Evolutionary conservation across 495 filamentous ascomycete genomes (phyloP).

Genomic region (Aspergillus wentii): DNA sequence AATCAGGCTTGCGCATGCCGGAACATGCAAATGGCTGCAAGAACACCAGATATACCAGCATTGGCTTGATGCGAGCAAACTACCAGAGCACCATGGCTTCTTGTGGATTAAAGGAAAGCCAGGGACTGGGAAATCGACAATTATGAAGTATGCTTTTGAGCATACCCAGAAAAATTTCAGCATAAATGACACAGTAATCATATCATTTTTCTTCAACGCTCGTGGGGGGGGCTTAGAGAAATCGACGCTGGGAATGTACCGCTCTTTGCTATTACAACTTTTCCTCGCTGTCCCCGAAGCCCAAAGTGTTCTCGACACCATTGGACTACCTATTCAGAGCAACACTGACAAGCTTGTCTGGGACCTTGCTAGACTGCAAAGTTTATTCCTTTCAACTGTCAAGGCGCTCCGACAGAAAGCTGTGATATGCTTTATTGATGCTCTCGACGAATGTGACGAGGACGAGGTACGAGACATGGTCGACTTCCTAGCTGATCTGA

Average conservation of each 20-base stretch:
- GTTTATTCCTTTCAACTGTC: no score
- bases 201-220: conserved; percentile 51
- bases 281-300: conserved; percentile 22
- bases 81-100: conserved; percentile 40
- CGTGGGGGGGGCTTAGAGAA: conserved; percentile 45
- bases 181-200: conserved; percentile 12
- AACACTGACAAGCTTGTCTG: no score
- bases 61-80: conserved; percentile 38
- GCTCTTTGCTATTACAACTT: conserved; percentile 39
- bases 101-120: conserved; percentile 57
- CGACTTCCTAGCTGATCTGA: conserved; percentile 30
- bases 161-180: no score
- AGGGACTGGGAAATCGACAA: conserved; percentile 50
- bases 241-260: conserved; percentile 50
- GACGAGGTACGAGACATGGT: conserved; percentile 32
- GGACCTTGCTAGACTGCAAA: no score
- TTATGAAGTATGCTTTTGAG: conserved; percentile 50
- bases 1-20: conserved; percentile 18
- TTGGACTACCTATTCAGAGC: not conserved
- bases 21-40: conserved; percentile 49
- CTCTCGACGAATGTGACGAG: conserved; percentile 37
- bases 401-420: no score
- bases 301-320: conserved; percentile 16
- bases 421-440: conserved; percentile 33
- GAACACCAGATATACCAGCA: conserved; percentile 27